Evolutionary conservation across 257 asterid genomes (phyloP), one percentile per base, ranked within the genome.

Genomic region (Primulina huaijiensis): DNA sequence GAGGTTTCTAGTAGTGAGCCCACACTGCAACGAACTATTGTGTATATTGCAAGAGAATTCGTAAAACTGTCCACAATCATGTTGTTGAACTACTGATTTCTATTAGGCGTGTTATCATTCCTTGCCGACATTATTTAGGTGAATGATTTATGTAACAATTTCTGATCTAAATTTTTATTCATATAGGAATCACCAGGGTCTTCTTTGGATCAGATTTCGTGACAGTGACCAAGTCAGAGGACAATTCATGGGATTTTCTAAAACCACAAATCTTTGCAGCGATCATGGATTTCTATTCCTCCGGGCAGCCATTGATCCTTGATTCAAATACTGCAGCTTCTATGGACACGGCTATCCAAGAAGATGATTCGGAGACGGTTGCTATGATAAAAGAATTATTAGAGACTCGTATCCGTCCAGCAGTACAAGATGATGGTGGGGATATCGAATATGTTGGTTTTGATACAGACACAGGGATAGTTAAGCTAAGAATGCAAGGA

Each of bases 361-460:
- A 88, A 74, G 96, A 90, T 58, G 98, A 93, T 81, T 90, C 97
- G 33, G 98, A 93, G 78, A 90, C 87, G 60, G 98, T 93, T 69
- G 96, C 97, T n/a, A 93, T 93, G 98, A 93, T 93, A 82, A 93
- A 93, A 84, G 97, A 93, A 66, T 85, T 93, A 12, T 60, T 93
- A 53, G 99, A 93, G 77, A 93, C 99, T 46, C 97, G 97, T 20
- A 86, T 93, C 35, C 94, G 97, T 23, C 99, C 99, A 62, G 85
- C 96, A 11, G 99, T 93, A 52, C 99, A 90, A 81, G 99, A 93
- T 68, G 99, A 93, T 60, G 99, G 99, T 64, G 99, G 99, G 50
- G 99, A 93, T 68, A 93, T 93, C 0, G 95, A 83, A 72, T 93
- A 93, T 30, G 81, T 84, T 2, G 96, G 87, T 34, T 93, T 93